Conservation (phyloP, 1,139 yeast genomes). For the Hansenula sp. region DNA sequence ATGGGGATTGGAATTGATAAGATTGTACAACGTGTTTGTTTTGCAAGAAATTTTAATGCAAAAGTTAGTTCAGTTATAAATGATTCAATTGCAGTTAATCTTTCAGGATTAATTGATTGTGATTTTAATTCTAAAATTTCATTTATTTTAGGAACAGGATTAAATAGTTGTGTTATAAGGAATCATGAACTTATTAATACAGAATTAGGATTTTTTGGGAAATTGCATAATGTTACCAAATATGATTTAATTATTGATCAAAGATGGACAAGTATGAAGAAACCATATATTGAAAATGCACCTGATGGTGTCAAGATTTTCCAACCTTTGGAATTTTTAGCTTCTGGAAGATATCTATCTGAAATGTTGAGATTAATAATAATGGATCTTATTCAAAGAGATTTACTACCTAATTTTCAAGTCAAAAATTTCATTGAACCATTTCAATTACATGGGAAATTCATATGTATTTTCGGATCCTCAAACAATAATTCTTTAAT, state of each 20-base stretch:
- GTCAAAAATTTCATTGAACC: background rate
- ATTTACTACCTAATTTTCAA: background rate
- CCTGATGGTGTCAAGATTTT: slow-evolving; percentile 9
- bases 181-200: slow-evolving; percentile 22
- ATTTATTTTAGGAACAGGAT: slow-evolving; percentile 31
- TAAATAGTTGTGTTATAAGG: slow-evolving; percentile 25
- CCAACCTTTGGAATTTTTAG: slow-evolving; percentile 20
- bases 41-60: slow-evolving; percentile 4
- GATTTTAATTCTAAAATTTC: slow-evolving; percentile 21
- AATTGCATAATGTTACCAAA: slow-evolving; percentile 9
- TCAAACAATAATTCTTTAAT: no score
- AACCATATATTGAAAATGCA: slow-evolving; percentile 4
- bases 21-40: slow-evolving; percentile 15
- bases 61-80: slow-evolving; percentile 24
- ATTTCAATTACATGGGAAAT: slow-evolving; percentile 20
- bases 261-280: slow-evolving; percentile 6
- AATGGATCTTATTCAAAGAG: slow-evolving; percentile 5
- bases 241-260: slow-evolving; percentile 16
- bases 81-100: slow-evolving; percentile 29
- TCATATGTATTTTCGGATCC: slow-evolving; percentile 15
- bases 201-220: slow-evolving; percentile 31
- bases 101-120: slow-evolving; percentile 12
- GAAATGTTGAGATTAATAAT: slow-evolving; percentile 16
- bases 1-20: slow-evolving; percentile 12
- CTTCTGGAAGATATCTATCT: slow-evolving; percentile 17